Evolutionary conservation across 305 asterid species (phyloP).

Genomic region (Plantago coronopus): DNA sequence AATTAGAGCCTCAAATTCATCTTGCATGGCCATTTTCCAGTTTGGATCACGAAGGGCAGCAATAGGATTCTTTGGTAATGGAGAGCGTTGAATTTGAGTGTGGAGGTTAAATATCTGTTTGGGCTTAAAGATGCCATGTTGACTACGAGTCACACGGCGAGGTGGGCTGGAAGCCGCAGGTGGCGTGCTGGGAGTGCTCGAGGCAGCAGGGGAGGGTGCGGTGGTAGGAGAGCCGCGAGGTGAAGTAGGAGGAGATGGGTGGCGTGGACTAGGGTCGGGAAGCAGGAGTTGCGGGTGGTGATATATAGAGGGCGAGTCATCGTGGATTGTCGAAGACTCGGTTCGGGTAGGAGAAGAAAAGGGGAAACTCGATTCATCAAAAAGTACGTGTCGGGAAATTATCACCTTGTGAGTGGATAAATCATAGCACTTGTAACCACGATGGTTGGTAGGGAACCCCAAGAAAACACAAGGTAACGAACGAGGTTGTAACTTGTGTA

Average conservation of each 20-base stretch:
- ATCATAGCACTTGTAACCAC: no score
- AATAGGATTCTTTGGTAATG: background rate
- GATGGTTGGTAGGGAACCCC: no score
- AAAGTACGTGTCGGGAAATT: background rate
- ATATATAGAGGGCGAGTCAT: background rate
- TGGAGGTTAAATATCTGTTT: no score
- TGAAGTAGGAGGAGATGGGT: no score
- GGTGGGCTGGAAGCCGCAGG: no score
- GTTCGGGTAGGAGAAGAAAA: background rate
- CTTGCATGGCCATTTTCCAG: no score
- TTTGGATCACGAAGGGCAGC: background rate
- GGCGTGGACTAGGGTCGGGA: no score
- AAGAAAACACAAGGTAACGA: background rate
- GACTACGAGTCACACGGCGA: no score
- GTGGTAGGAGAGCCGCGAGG: no score
- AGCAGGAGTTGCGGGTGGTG: background rate
- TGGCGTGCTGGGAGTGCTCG: no score
- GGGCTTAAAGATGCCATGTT: background rate
- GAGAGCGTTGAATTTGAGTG: background rate
- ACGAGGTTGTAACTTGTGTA: background rate
- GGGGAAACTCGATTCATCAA: background rate
- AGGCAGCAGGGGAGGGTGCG: no score
- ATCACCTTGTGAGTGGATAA: background rate
- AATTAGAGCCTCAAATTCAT: background rate
- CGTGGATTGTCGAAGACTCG: background rate